phyloP scores from a whole-genome alignment of 2,329 filamentous ascomycete species.

The Coniochaeta hoffmannii region DNA sequence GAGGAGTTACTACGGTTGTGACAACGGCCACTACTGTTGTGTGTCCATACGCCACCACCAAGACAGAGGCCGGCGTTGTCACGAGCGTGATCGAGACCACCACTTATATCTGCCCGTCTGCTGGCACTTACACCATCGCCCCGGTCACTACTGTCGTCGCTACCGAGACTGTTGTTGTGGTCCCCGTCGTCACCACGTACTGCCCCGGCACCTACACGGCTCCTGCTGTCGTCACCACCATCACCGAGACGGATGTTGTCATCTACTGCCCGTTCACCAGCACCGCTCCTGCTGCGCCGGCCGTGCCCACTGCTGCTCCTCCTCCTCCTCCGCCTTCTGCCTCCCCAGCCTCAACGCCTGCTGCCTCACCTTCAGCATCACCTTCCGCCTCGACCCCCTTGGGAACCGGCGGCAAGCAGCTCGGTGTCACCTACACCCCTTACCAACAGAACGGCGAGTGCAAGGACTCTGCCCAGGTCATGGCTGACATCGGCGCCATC shows the following conservation, averaged over 20 bases:
- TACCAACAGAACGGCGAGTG: constrained; percentile 55
- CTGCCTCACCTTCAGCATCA: constrained; percentile 17
- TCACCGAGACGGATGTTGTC: constrained; percentile 61
- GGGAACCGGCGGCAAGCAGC: constrained; percentile 44
- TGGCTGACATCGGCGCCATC: constrained; percentile 54
- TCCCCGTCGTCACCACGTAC: constrained; percentile 58
- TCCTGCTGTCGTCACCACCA: constrained; percentile 57
- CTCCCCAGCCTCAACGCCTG: constrained; percentile 11
- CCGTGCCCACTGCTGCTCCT: constrained; percentile 17
- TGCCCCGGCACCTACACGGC: constrained; percentile 67
- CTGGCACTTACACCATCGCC: constrained; percentile 70
- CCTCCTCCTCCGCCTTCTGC: constrained; percentile 15
- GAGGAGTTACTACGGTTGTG: constrained; percentile 67
- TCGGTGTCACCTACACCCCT: constrained; percentile 75
- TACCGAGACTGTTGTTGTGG: constrained; percentile 46
- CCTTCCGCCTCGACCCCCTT: background rate
- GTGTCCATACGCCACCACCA: constrained; percentile 62
- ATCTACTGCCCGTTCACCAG: constrained; percentile 63
- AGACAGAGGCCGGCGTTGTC: constrained; percentile 49
- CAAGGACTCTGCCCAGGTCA: constrained; percentile 54
- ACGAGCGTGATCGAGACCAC: constrained; percentile 64
- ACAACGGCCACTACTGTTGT: constrained; percentile 57
- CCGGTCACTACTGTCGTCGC: constrained; percentile 56
- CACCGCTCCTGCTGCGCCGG: constrained; percentile 19
- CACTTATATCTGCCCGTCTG: constrained; percentile 63